phyloP scores from a whole-genome alignment of 2,329 filamentous ascomycete species.

The Balansia obtecta region DNA sequence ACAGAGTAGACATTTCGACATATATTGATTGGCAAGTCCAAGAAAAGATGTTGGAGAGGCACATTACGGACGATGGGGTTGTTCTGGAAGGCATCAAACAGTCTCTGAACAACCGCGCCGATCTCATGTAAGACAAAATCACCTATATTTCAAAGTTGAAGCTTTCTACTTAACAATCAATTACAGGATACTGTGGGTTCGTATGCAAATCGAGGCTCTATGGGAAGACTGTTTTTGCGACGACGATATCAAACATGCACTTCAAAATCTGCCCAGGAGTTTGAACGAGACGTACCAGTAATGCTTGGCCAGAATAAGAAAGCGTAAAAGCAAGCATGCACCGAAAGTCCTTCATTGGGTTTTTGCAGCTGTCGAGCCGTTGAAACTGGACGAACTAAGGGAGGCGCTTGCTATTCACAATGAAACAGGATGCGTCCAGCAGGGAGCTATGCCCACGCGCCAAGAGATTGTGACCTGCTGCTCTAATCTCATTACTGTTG shows the following conservation, averaged over 20 bases:
- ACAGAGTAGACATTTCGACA: neutral
- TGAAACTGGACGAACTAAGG: neutral
- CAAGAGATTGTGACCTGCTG: conserved; percentile 1
- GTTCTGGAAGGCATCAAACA: neutral
- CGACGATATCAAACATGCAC: neutral
- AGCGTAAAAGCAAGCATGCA: neutral
- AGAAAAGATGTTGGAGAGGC: neutral
- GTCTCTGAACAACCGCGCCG: neutral
- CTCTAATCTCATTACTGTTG: neutral
- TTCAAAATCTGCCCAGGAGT: neutral
- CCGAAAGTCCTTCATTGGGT: neutral
- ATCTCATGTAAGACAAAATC: conserved; percentile 1
- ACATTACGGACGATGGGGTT: neutral
- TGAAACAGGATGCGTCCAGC: neutral
- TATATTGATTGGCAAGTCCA: neutral
- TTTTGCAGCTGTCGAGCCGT: neutral
- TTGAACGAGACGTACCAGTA: neutral
- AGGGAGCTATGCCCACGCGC: neutral
- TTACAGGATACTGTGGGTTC: neutral
- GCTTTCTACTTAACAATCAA: neutral
- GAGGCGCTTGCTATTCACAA: neutral
- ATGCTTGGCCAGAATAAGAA: neutral
- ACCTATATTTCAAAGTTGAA: neutral
- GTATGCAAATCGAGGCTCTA: conserved; percentile 2
- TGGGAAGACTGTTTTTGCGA: conserved; percentile 1